Base-by-base conservation (phyloP, 768 basidiomycete species). In the Podaxis carcinomalis region DNA sequence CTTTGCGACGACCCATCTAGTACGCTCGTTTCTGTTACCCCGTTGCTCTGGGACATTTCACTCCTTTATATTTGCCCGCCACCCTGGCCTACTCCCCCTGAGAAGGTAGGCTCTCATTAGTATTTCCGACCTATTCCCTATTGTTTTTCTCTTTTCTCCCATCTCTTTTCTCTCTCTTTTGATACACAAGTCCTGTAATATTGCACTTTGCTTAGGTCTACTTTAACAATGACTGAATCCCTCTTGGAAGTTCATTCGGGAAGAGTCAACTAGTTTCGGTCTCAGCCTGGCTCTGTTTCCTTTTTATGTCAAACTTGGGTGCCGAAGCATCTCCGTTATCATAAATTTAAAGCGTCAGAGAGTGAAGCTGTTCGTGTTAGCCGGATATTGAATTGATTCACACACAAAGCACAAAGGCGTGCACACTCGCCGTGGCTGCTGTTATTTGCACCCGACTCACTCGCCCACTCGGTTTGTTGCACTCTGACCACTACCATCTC, bases 131-230 rank as follows among this genome's bases (percentile, higher is more conserved):
- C n/a, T 44, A 16, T 16, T 44, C 9, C 19, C 19, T 21, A 44
- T 44, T 9, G 16, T n/a, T 19, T 44, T 44, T 5, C 11, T 16
- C 62, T 50, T 57, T 54, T 61, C 64, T 46, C 52, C 56, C 56
- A 51, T 56, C 60, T 64, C 46, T 66, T 47, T 50, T 61, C 60
- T 63, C 59, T 63, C 59, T 56, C 36, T 62, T 63, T 56, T 23
- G 55, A 51, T 56, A 42, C 40, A 56, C 39, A 40, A 37, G 27
- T 35, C 56, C 35, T 57, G 42, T 57, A 57, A 32, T 59, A 35
- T 51, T 40, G 36, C 57, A 28, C 27, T 59, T 50, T 49, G 50
- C 57, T 51, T 47, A 21, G 56, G 56, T 47, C 27, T 59, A 59
- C 13, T 40, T 51, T 51, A 51, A 19, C 47, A 50, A 50, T 19